Evolutionary conservation across 2,329 filamentous ascomycete species (phyloP), one percentile per base, ranked within the genome.

Genomic region (Aureobasidium sp.): DNA sequence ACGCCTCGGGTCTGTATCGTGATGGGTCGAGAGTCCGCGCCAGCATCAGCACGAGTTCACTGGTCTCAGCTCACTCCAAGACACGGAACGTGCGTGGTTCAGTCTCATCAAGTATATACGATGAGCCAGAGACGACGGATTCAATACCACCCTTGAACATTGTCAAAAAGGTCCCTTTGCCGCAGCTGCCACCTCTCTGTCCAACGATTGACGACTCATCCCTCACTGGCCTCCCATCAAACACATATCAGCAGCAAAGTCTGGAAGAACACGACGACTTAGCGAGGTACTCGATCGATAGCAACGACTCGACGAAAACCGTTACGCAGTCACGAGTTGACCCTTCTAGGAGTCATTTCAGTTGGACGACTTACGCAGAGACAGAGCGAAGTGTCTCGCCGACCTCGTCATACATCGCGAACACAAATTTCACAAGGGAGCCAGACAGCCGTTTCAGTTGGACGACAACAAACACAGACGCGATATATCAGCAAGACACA

Each of bases 381-480:
- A 69, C 69, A 15, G 57, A 64, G 39, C 52, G 63, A 39, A 64
- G 63, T 37, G 54, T 64, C 21, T 64, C 59, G 15, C 42, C 55
- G 36, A 47, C 30, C 32, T 13, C n/a, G 15, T 48, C 54, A n/a
- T 45, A 45, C 41, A 25, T 32, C 54, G 32, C 42, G 59, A 36
- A 44, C 50, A n/a, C 65, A 65, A 64, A 42, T 66, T 3, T 42
- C n/a, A 9, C 11, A 66, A 52, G 64, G 49, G 62, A 69, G 50
- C 62, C 69, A 62, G 47, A 66, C 66, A 48, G 74, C 63, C 74
- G 72, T 61, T 77, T 76, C 68, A 76, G 74, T 66, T 77, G 74
- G 75, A 76, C 74, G 39, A 77, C 74, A 16, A 66, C 73, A 54
- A 70, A 70, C 62, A 77, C 73, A 42, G 67, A 65, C 62, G 72